Evolutionary conservation across 257 asterid genomes (phyloP).

Genomic region (Ocimum tenuiflorum): DNA sequence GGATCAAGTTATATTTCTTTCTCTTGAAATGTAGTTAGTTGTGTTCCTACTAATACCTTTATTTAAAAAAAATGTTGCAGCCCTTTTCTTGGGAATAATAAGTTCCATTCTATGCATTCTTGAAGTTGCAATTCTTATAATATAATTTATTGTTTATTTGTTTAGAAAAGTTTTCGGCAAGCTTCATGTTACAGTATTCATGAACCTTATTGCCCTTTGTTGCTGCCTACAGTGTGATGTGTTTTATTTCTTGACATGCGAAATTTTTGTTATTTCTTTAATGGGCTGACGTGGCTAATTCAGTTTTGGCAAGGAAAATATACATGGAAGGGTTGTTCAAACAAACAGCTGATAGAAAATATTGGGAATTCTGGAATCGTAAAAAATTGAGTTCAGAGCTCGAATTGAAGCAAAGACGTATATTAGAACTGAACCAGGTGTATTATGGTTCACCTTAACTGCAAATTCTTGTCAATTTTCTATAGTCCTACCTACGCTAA

Average conservation of each 20-base stretch:
- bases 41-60: too few relatives aligned
- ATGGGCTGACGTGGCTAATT: slow-evolving; percentile 21
- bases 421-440: slow-evolving; percentile 68
- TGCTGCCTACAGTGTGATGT: too few relatives aligned
- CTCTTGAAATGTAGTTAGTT: too few relatives aligned
- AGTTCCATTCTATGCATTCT: neutral
- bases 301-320: slow-evolving; percentile 75
- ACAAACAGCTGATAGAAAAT: slow-evolving; percentile 76
- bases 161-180: neutral
- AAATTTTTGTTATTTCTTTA: slow-evolving; percentile 5
- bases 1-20: too few relatives aligned
- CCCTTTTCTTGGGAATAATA: neutral
- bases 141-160: neutral
- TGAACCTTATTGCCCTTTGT: slow-evolving; percentile 4
- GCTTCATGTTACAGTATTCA: neutral
- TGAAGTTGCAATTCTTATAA: neutral
- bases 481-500: slow-evolving; percentile 9
- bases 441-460: slow-evolving; percentile 13
- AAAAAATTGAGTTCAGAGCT: slow-evolving; percentile 79
- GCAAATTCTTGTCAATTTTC: slow-evolving; percentile 5
- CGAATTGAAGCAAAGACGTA: slow-evolving; percentile 61
- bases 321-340: slow-evolving; percentile 72
- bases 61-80: too few relatives aligned
- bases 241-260: neutral
- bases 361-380: slow-evolving; percentile 88